Evolutionary conservation across 2,329 filamentous ascomycete genomes (phyloP), one percentile per base, ranked within the genome.

Genomic region (Aspergillus piperis): DNA sequence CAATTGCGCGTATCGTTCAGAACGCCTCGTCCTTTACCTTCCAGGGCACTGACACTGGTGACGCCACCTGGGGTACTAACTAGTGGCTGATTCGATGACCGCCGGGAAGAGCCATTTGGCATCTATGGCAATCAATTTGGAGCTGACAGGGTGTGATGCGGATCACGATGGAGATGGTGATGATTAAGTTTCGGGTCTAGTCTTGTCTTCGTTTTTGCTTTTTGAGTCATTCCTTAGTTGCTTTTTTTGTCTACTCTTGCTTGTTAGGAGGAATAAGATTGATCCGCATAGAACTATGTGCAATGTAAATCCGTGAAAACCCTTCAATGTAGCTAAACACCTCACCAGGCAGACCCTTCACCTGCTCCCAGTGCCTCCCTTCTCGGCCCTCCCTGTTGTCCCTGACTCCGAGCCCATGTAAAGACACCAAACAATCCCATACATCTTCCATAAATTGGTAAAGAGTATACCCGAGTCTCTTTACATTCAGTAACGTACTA

Each of bases 1-100:
- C 55, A 3, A 15, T 57, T 25, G 55, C 55, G 17, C 55, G 55
- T 21, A 57, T 57, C 38, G 55, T 57, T n/a, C 55, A 57, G 47
- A 39, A 19, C 13, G 27, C 23, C 36, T 57, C 55, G 2, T 51
- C 55, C 25, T 57, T 57, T 23, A 51, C 39, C 39, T 47, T 55
- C 39, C 53, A 47, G 39, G 39, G 39, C 10, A 44, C 53, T 15
- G 21, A 41, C 39, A 21, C 25, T 6, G 53, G 53, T 15, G 53
- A 47, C 21, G 36, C 53, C 1, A 55, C 38, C 25, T 55, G 53
- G 53, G 44, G 25, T 17, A 55, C 17, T 15, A 36, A n/a, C 17
- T 55, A 47, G 39, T 21, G 19, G 39, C n/a, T 15, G 23, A 10
- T 11, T 13, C 11, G 10, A 6, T 36, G 32, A 11, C 11, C 32